These are phyloP conservation scores for Aspergillus haitiensis DNA, from an alignment of 495 filamentous ascomycete species.

Conservation along the genomic window DNA sequence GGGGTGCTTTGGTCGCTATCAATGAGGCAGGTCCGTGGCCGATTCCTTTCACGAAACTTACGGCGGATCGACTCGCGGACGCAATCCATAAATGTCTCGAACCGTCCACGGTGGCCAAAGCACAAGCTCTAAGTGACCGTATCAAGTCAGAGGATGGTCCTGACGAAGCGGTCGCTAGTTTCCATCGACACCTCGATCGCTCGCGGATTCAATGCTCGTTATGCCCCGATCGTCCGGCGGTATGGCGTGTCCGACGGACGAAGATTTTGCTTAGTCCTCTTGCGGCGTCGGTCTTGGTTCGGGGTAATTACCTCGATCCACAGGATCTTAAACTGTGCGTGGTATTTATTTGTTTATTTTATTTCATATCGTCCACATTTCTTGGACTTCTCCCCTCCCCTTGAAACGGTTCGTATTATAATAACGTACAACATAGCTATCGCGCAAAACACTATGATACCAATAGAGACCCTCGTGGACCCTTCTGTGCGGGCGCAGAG, in stretches of 20 bases:
- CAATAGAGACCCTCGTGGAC: conserved; percentile 63
- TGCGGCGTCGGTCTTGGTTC: conserved; percentile 57
- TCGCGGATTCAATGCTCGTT: conserved; percentile 57
- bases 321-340: conserved; percentile 62
- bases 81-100: conserved; percentile 60
- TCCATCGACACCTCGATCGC: conserved; percentile 59
- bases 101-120: conserved; percentile 55
- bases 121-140: conserved; percentile 55
- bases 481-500: conserved; percentile 60
- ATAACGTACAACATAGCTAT: conserved; percentile 44
- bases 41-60: conserved; percentile 69
- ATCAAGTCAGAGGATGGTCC: conserved; percentile 66
- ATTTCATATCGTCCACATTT: conserved; percentile 2
- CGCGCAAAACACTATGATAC: conserved; percentile 59
- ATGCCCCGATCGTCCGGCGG: conserved; percentile 58
- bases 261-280: conserved; percentile 59
- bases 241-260: conserved; percentile 46
- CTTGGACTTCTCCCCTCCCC: neutral
- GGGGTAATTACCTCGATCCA: conserved; percentile 54
- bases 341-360: too few relatives aligned
- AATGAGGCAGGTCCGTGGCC: conserved; percentile 72
- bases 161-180: conserved; percentile 60
- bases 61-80: conserved; percentile 58
- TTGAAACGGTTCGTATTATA: neutral
- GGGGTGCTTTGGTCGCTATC: conserved; percentile 72